Evolutionary conservation across 2,329 filamentous ascomycete species (phyloP), one percentile per base, ranked within the genome.

Genomic region (Apiospora koreana): DNA sequence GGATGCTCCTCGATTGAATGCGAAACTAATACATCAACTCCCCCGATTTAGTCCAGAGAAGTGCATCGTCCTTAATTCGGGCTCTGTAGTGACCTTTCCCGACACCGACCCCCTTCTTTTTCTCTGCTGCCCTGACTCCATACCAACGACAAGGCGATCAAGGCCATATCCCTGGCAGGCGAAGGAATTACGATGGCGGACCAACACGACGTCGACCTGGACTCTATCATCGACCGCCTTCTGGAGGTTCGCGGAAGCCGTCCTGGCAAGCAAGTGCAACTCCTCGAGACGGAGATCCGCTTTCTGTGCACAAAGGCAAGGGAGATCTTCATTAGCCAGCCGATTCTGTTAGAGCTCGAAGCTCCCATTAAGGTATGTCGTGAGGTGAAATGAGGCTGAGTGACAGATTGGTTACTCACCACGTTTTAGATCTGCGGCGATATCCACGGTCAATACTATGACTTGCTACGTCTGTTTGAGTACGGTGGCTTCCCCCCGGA

Each of bases 311-410:
- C 95, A 82, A 98, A 98, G 87, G 95, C 95, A 74, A 93, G 96
- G 76, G 96, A 99, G 87, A 98, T 99, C 79, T 98, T 99, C 88
- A 98, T 99, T 84, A 98, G 95, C 73, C 96, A 99, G 87, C 96
- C 96, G 75, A 98, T 98, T 80, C 87, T 99, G 76, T 91, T 99
- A 76, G 96, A 99, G 87, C 90, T 99, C 67, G 96, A 98, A 85
- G 96, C 96, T 80, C 96, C 96, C 73, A 98, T 99, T 85, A 99
- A 99, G 94, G 95, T 97, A 88, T 78, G 87, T 38, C 69, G 66
- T 69, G 28, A 62, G 9, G 54, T n/a, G 31, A 62, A 6, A 31
- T 21, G 28, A 38, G 54, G 58, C 65, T 48, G 69, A 41, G 14
- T 64, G 65, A 18, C 46, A 58, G 70, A 46, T 67, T 69, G 68